Base-by-base conservation (phyloP, 2,329 filamentous ascomycete species). In the Talaromyces sp. region DNA sequence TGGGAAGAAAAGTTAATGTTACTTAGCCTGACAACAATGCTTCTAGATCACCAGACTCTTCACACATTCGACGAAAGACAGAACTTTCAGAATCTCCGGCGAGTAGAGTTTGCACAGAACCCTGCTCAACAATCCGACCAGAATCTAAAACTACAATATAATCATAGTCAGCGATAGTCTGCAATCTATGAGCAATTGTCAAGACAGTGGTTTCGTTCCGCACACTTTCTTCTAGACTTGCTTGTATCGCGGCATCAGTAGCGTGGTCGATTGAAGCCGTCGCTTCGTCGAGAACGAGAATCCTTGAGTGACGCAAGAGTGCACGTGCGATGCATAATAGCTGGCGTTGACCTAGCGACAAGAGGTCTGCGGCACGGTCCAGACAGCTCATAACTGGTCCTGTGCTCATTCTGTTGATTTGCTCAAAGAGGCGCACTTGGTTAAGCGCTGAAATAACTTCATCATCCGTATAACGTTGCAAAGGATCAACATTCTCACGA, bases 311-410 rank as follows among this genome's bases (percentile, higher is more conserved):
- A n/a, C 43, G 27, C 19, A 64, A 11, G 1, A 64, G 33, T 10
- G 73, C 72, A 16, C 74, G 73, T 0, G 74, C 71, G 0, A 76
- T 71, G 43, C 72, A 75, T 1, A 76, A 68, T 0, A 76, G 69
- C 63, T 76, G 74, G 2, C 73, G 67, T 54, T 76, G 74, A 2
- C 74, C 74, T 8, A 73, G 73, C 0, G 73, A 76, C 16, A 76
- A 68, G 41, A 69, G 5, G 73, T 67, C 27, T 66, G 70, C 27
- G 74, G 70, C n/a, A 67, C 70, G 1, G 70, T 61, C 75, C 71
- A 2, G 75, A 16, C 10, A 57, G 10, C 54, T 43, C 10, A 41
- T 10, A 10, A 22, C 9, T 13, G 45, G 19, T 13, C 45, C 22
- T 22, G 45, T 22, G 13, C 11, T 49, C 4, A 13, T 49, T 24